phyloP scores from a whole-genome alignment of 2,329 filamentous ascomycete genomes.

The Hypoxylon sp. region DNA sequence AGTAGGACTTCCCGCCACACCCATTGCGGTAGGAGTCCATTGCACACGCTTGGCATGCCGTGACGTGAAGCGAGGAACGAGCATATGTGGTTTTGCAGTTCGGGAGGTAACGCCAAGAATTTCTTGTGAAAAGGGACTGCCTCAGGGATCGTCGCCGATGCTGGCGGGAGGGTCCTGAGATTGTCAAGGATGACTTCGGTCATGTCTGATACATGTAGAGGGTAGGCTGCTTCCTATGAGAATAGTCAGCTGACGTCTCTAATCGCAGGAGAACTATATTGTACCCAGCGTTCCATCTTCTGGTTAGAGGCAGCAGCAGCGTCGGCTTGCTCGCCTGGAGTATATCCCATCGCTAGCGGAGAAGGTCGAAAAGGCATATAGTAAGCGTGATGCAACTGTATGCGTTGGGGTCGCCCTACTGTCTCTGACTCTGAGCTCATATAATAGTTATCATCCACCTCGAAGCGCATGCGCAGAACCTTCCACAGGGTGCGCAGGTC shows the following conservation, averaged over 20 bases:
- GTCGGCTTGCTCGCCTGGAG: background rate
- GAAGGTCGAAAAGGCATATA: constrained; percentile 29
- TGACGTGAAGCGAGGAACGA: constrained; percentile 21
- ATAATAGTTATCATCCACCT: constrained; percentile 37
- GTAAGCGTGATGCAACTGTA: constrained; percentile 31
- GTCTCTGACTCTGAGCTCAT: constrained; percentile 20
- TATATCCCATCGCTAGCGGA: background rate
- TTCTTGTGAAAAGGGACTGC: constrained; percentile 15
- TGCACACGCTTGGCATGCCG: constrained; percentile 33
- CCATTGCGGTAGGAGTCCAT: constrained; percentile 37
- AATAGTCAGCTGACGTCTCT: background rate
- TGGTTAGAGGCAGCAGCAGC: background rate
- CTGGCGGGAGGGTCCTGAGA: constrained; percentile 15
- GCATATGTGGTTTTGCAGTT: constrained; percentile 33
- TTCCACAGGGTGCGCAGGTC: constrained; percentile 44
- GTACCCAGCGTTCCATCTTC: constrained; percentile 31
- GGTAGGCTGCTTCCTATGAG: constrained; percentile 25
- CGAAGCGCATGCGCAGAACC: constrained; percentile 39
- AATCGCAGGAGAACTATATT: too few species aligned
- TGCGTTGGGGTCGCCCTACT: constrained; percentile 6
- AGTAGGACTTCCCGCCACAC: constrained; percentile 42
- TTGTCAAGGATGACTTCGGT: constrained; percentile 35
- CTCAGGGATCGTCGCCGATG: background rate
- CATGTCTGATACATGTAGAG: constrained; percentile 14
- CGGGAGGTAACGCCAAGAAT: constrained; percentile 32